These are phyloP conservation scores for Scheffersomyces lignosus DNA, from an alignment of 805 yeast species.

Conservation along the genomic window DNA sequence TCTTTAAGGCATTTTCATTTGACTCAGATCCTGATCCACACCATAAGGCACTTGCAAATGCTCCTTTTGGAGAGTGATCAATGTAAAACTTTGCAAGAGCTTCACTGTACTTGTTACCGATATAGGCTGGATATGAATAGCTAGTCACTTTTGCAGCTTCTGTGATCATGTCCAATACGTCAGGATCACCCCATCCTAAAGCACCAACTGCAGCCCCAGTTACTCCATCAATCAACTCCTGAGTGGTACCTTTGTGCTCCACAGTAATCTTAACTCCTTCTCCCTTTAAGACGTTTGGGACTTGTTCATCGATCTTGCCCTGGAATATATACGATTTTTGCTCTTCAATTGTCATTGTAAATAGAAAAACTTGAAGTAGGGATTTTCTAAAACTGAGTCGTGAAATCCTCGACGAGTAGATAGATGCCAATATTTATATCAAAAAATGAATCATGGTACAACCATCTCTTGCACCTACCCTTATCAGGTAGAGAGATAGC, in stretches of 20 bases:
- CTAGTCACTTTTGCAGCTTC: constrained; percentile 22
- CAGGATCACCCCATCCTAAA: constrained; percentile 32
- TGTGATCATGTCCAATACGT: constrained; percentile 15
- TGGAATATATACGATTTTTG: constrained; percentile 44
- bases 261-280: constrained; percentile 36
- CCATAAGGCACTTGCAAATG: constrained; percentile 43
- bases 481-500: too few relatives aligned
- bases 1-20: constrained; percentile 28
- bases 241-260: constrained; percentile 8
- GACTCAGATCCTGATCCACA: constrained; percentile 34
- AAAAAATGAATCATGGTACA: too few relatives aligned
- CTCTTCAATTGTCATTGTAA: constrained; percentile 4
- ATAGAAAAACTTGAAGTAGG: too few relatives aligned
- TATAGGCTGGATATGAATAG: constrained; percentile 24
- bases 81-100: constrained; percentile 25
- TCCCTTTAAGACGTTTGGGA: constrained; percentile 43
- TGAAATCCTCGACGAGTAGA: too few relatives aligned
- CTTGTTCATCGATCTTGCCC: constrained; percentile 35
- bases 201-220: constrained; percentile 37
- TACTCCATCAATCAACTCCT: constrained; percentile 23
- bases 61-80: constrained; percentile 43
- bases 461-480: too few relatives aligned
- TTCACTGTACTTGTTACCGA: constrained; percentile 25
- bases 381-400: too few relatives aligned
- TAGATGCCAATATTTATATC: too few relatives aligned